Evolutionary conservation across 2,329 filamentous ascomycete species (phyloP).

Genomic region (Diaporthe citriasiana): DNA sequence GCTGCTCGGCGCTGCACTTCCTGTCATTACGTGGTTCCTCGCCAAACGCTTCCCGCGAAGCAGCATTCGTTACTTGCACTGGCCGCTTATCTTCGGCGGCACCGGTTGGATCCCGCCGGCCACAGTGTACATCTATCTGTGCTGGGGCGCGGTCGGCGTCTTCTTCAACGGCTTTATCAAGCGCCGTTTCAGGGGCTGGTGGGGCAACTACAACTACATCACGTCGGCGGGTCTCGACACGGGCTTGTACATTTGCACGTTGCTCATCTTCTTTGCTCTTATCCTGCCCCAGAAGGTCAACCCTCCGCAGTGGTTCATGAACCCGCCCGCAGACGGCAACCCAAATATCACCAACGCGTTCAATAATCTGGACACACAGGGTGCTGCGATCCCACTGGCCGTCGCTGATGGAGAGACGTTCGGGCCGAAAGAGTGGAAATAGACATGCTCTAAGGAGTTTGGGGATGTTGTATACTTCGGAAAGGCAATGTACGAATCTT

Average conservation of each 20-base stretch:
- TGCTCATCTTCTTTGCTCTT: conserved; percentile 56
- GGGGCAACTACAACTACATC: conserved; percentile 69
- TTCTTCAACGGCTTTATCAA: conserved; percentile 66
- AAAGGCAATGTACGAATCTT: background rate
- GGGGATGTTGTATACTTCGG: background rate
- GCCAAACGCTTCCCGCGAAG: conserved; percentile 45
- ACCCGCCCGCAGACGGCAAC: conserved; percentile 57
- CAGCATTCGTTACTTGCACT: conserved; percentile 48
- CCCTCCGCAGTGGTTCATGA: conserved; percentile 43
- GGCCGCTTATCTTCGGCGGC: conserved; percentile 52
- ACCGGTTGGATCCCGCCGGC: conserved; percentile 52
- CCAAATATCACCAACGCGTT: conserved; percentile 45
- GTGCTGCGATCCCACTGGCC: conserved; percentile 30
- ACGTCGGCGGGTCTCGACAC: conserved; percentile 66
- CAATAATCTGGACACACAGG: conserved; percentile 35
- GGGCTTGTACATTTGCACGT: conserved; percentile 66
- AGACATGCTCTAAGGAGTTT: background rate
- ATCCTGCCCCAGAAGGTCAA: conserved; percentile 40
- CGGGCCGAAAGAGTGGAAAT: conserved; percentile 53
- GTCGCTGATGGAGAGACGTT: conserved; percentile 56
- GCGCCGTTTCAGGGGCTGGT: conserved; percentile 64
- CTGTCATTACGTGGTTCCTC: conserved; percentile 48
- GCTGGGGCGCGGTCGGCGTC: conserved; percentile 61
- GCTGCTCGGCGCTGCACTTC: conserved; percentile 48
- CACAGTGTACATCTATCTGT: conserved; percentile 64